Conservation (phyloP, 2,329 filamentous ascomycete genomes). For the Myriosclerotinia duriaeana region DNA sequence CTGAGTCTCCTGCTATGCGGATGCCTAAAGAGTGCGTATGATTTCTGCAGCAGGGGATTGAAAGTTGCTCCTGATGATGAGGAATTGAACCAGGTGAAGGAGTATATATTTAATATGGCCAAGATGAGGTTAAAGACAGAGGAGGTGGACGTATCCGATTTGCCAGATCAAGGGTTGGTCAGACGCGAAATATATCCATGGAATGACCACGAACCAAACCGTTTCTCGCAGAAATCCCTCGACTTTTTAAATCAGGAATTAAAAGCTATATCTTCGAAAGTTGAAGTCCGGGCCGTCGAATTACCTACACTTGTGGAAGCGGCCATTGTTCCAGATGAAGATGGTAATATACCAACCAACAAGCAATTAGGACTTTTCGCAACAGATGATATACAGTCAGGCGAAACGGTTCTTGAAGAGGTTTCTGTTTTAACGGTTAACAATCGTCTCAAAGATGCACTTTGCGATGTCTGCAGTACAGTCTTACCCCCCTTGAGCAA, state of each 20-base stretch:
- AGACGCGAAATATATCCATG: constrained; percentile 70
- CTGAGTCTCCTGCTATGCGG: constrained; percentile 62
- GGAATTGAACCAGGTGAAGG: constrained; percentile 55
- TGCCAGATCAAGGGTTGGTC: constrained; percentile 69
- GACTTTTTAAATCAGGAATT: constrained; percentile 70
- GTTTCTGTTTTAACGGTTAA: constrained; percentile 86
- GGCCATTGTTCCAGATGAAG: constrained; percentile 51
- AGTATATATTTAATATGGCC: constrained; percentile 55
- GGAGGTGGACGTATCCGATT: constrained; percentile 52
- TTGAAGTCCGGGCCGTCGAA: constrained; percentile 72
- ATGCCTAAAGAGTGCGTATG: constrained; percentile 65
- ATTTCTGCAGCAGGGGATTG: constrained; percentile 64
- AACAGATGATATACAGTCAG: constrained; percentile 72
- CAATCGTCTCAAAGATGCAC: constrained; percentile 78
- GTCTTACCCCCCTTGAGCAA: constrained; percentile 61
- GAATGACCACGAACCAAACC: constrained; percentile 67
- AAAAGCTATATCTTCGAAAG: constrained; percentile 70
- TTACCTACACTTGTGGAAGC: constrained; percentile 64
- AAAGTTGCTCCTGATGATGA: constrained; percentile 54
- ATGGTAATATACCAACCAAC: constrained; percentile 57
- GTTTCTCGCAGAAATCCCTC: constrained; percentile 68
- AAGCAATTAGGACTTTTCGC: constrained; percentile 90
- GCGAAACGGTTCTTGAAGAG: constrained; percentile 76
- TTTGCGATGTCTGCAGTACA: constrained; percentile 86
- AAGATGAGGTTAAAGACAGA: constrained; percentile 48